Evolutionary conservation across 2,329 filamentous ascomycete species (phyloP), one percentile per base, ranked within the genome.

Genomic region (Paecilomyces fulvus): DNA sequence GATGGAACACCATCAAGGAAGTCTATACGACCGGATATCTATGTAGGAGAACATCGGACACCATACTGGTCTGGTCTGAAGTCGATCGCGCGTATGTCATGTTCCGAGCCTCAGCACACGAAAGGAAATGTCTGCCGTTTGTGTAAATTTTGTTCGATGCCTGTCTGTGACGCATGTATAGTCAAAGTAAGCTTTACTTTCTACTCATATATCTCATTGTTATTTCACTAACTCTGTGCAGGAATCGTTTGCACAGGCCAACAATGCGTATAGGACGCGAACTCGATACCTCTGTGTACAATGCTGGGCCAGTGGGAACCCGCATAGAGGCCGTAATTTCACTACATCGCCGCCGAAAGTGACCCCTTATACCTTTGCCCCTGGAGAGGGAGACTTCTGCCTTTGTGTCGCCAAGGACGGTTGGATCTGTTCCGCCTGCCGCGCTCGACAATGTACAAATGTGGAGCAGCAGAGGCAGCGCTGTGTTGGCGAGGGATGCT

Each of bases 161-260:
- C 66, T 28, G 64, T 70, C 17, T 70, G 67, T 52, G 65, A 66
- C 30, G 64, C 64, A 7, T 70, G 67, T 55, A 63, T 70, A 10
- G 67, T 70, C 30, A 62, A 61, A 25, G 59, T 63, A 9, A 23
- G 60, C 51, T 6, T 14, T 37, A 14, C 37, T 43, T 9, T n/a
- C 17, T 25, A 14, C 28, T 37, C 6, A 48, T 43, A 9, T 23
- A 14, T 50, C 14, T 21, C 3, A 14, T 51, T 23, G 21, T 21
- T 3, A 52, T 21, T 31, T 50, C 25, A 20, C 23, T 51, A 28
- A 55, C 17, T 23, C 23, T 23, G 37, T 28, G 49, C 43, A 62
- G 61, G 63, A 63, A 28, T 69, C 66, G 9, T 66, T 70, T 51
- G 61, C 60, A 7, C 60, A 66, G 37, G 49, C 53, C 14, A 64